A percentile compares a stretch with the other conserved stretches of the same genome.
Conservation (phyloP, 306 rosid genomes). For the Vigna mungo region DNA sequence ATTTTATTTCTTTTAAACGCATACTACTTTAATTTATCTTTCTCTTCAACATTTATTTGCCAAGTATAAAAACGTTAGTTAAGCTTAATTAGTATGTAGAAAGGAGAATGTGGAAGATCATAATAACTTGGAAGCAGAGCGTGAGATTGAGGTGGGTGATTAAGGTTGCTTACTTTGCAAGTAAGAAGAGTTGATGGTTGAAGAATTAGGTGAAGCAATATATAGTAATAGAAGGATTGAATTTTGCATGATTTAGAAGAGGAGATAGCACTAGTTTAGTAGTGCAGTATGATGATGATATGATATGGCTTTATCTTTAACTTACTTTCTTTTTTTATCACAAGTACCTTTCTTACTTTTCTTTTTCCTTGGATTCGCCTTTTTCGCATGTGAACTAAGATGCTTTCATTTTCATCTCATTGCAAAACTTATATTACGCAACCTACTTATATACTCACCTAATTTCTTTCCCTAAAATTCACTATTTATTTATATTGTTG, state of each 20-base stretch:
- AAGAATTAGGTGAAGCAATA: background rate
- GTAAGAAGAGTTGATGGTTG: too few relatives aligned
- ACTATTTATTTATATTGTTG: background rate
- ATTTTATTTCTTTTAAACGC: too few relatives aligned
- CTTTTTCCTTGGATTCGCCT: conserved; percentile 18
- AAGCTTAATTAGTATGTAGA: too few relatives aligned
- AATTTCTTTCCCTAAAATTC: background rate
- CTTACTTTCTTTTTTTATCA: background rate
- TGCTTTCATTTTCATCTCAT: conserved; percentile 19
- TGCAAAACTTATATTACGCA: conserved; percentile 6
- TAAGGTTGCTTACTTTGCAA: background rate
- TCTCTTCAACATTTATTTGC: too few relatives aligned
- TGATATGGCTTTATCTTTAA: conserved; percentile 24
- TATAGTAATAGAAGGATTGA: background rate
- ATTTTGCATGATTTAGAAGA: background rate
- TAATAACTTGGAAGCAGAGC: too few relatives aligned
- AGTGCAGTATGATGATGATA: too few relatives aligned
- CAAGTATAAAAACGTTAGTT: too few relatives aligned
- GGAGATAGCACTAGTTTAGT: conserved; percentile 14
- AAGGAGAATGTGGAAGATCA: too few relatives aligned
- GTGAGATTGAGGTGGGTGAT: too few relatives aligned
- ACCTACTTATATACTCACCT: background rate
- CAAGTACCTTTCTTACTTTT: conserved; percentile 2
- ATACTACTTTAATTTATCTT: too few relatives aligned
- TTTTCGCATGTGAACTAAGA: conserved; percentile 38